A percentile compares a stretch with the other conserved stretches of the same genome.
phyloP scores from a whole-genome alignment of 2,329 filamentous ascomycete genomes.

The Chaetomiaceae sp. region DNA sequence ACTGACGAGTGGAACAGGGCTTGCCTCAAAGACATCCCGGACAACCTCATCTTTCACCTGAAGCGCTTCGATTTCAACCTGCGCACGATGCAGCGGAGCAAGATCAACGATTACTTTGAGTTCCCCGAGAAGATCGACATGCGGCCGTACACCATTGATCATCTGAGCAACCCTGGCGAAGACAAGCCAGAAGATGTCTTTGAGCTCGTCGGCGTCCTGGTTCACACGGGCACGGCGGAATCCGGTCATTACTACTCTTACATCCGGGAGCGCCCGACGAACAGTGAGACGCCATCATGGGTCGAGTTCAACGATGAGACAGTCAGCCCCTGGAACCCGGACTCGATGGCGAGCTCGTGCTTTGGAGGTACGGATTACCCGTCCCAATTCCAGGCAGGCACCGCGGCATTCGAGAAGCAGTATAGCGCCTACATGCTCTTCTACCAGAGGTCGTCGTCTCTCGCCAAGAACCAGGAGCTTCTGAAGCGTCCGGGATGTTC shows the following conservation, averaged over 20 bases:
- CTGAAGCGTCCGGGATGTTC: constrained; percentile 36
- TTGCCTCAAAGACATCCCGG: constrained; percentile 85
- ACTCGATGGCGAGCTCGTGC: constrained; percentile 67
- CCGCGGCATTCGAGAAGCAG: constrained; percentile 58
- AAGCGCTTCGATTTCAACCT: constrained; percentile 84
- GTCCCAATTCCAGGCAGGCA: constrained; percentile 41
- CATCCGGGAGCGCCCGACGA: constrained; percentile 70
- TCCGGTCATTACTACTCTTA: constrained; percentile 98
- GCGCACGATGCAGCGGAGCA: constrained; percentile 71
- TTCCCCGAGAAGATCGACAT: constrained; percentile 84
- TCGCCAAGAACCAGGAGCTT: constrained; percentile 49
- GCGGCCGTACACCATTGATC: constrained; percentile 82
- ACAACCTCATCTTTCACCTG: constrained; percentile 92
- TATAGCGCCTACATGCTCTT: constrained; percentile 98
- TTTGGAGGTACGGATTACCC: constrained; percentile 69
- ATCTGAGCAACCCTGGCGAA: constrained; percentile 61
- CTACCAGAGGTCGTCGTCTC: constrained; percentile 74
- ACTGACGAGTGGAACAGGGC: constrained; percentile 49
- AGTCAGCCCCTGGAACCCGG: constrained; percentile 70
- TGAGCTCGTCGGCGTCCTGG: constrained; percentile 89
- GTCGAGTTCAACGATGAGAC: constrained; percentile 92
- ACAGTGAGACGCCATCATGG: constrained; percentile 56
- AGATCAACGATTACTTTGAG: constrained; percentile 92
- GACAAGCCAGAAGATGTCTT: constrained; percentile 68
- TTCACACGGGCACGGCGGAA: constrained; percentile 88